Conservation (phyloP, 2,329 filamentous ascomycete species). For the Calcarisporium arbuscula region DNA sequence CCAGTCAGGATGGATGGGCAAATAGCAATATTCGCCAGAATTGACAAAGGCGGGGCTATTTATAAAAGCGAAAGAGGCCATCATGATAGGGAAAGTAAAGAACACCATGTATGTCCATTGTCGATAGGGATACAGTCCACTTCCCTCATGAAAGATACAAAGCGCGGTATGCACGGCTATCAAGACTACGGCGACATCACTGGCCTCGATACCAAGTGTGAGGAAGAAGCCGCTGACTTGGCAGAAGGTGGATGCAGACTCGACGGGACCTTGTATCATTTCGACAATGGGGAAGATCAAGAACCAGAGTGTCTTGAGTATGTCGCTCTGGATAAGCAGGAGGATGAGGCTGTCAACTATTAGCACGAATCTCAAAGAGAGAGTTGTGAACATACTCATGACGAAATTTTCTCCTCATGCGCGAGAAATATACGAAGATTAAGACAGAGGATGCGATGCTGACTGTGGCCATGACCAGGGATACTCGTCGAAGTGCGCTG, state of each 20-base stretch:
- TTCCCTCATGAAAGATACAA: constrained; percentile 59
- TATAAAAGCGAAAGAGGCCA: constrained; percentile 59
- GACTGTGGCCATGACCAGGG: too few species aligned
- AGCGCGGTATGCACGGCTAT: constrained; percentile 69
- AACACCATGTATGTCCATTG: constrained; percentile 52
- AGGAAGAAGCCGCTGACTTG: constrained; percentile 65
- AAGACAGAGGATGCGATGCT: too few species aligned
- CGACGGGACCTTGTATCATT: constrained; percentile 44
- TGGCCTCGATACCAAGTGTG: constrained; percentile 59
- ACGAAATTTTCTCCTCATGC: too few species aligned
- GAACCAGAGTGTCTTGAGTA: constrained; percentile 64
- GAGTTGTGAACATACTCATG: too few species aligned
- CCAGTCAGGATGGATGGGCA: constrained; percentile 63
- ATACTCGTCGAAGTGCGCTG: too few species aligned
- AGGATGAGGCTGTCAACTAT: constrained; percentile 71
- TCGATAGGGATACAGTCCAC: constrained; percentile 64
- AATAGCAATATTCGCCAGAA: constrained; percentile 62
- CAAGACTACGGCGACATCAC: constrained; percentile 64
- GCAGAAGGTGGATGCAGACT: constrained; percentile 51
- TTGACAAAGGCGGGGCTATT: constrained; percentile 52
- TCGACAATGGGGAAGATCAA: constrained; percentile 58
- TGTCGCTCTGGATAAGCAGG: constrained; percentile 65
- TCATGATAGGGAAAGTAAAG: constrained; percentile 50
- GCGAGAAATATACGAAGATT: too few species aligned
- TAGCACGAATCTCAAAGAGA: too few species aligned